Conservation (phyloP, 306 rosid species). For the Carpinus fangiana region DNA sequence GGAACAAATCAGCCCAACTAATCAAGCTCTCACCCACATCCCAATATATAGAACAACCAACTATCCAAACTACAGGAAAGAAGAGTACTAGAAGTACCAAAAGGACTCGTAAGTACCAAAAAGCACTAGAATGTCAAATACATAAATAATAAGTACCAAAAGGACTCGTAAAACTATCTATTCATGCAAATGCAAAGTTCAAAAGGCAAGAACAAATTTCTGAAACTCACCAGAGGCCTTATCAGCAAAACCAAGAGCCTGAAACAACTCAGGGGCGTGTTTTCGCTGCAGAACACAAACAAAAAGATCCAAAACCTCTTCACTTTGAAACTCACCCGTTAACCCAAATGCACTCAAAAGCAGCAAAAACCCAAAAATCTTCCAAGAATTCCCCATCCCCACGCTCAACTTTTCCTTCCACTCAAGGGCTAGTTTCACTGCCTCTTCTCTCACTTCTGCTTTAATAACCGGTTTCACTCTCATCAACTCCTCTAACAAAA, state of each 20-base stretch:
- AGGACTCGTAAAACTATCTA: background rate
- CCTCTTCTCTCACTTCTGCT: constrained; percentile 25
- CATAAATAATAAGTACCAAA: background rate
- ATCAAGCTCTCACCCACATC: background rate
- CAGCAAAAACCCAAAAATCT: constrained; percentile 35
- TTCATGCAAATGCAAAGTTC: background rate
- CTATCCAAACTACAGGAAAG: background rate
- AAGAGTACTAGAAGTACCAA: background rate
- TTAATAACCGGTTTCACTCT: constrained; percentile 21
- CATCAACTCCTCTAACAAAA: constrained; percentile 41
- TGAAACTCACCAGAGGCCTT: constrained; percentile 41
- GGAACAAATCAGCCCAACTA: background rate
- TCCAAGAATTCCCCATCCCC: constrained; percentile 20
- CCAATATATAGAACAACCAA: background rate
- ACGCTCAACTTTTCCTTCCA: constrained; percentile 34
- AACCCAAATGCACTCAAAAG: constrained; percentile 35
- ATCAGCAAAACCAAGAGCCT: constrained; percentile 38
- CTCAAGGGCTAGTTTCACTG: constrained; percentile 23
- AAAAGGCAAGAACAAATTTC: background rate
- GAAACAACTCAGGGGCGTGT: constrained; percentile 37
- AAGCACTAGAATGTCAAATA: background rate
- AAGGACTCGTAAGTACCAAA: background rate
- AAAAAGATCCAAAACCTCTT: constrained; percentile 32
- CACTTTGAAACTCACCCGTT: constrained; percentile 30
- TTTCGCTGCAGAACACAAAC: constrained; percentile 18